Evolutionary conservation across 371 early-diverging fungal genomes (phyloP).

Genomic region (Mortierella sp.): DNA sequence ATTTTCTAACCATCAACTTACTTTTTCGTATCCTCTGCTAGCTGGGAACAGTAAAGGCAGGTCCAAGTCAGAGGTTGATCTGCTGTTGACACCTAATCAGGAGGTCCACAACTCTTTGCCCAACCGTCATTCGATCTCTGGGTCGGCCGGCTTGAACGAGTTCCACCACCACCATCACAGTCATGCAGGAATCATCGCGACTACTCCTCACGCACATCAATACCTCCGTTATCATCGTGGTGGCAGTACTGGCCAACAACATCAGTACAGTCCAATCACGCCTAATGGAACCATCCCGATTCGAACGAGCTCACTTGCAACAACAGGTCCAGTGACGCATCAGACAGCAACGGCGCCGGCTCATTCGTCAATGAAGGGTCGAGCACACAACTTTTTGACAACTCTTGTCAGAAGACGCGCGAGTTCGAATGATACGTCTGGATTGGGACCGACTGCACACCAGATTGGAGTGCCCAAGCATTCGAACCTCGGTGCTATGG

Average conservation of each 20-base stretch:
- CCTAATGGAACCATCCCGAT: background rate
- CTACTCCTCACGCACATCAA: background rate
- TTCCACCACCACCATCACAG: constrained; percentile 8
- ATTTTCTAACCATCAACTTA: background rate
- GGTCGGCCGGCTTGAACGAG: background rate
- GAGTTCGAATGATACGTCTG: constrained; percentile 47
- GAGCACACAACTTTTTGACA: constrained; percentile 46
- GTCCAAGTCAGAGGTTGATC: constrained; percentile 50
- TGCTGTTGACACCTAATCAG: constrained; percentile 17
- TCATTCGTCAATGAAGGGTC: constrained; percentile 45
- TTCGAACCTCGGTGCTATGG: background rate
- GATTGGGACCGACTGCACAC: constrained; percentile 22
- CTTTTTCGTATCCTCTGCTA: background rate
- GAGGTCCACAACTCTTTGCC: background rate
- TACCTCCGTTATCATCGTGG: background rate
- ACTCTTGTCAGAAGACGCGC: constrained; percentile 45
- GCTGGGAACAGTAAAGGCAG: constrained; percentile 21
- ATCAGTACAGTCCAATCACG: background rate
- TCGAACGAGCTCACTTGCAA: background rate
- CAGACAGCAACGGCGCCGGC: background rate
- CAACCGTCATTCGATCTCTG: background rate
- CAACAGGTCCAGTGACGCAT: background rate
- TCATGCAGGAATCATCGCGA: background rate
- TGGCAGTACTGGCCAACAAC: background rate
- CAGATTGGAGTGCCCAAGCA: background rate